Base-by-base conservation (phyloP, 805 yeast species). In the Candida pini region DNA sequence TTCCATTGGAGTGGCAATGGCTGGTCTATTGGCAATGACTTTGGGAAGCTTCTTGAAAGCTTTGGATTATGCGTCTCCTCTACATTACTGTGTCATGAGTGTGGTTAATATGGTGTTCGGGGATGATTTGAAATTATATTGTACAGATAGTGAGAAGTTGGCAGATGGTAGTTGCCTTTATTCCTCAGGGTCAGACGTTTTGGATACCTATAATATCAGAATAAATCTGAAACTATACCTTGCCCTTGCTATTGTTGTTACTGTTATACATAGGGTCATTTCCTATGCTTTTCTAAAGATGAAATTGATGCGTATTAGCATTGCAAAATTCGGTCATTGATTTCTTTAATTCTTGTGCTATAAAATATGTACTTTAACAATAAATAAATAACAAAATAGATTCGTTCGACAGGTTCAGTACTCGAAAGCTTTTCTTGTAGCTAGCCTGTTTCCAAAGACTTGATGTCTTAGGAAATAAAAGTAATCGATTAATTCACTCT, bases 21-120 rank as follows among this genome's bases (percentile, higher is more conserved):
- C 86, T 2, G 96, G 96, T 4, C 63, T 88, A 9, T 69, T 87
- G 78, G 81, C 95, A 0, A 62, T 85, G 47, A 66, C 78, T n/a
- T 74, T 86, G 81, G 82, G 81, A 18, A 61, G 59, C 2, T 76
- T 87, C 31, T 66, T 86, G 50, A 67, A 68, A 42, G 95, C 78
- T 0, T 58, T 83, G 51, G 86, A 85, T 56, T 87, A 77, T 58
- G 47, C 82, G n/a, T 80, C 80, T 34, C 96, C 96, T 3, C 55
- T 82, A 44, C 81, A 81, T 48, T 87, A 82, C 51, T 79, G 78
- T 2, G 81, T 81, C 9, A 71, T 76, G 45, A 61, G 75, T 1
- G 53, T 77, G 30, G 71, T 78, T n/a, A 73, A 81, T 43, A 48
- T 77, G 38, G 81, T 77, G 2, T 78, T 85, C 40, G 67, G 68